Evolutionary conservation across 345 rosid species (phyloP), one percentile per base, ranked within the genome.

Genomic region (Eucalyptus albens): DNA sequence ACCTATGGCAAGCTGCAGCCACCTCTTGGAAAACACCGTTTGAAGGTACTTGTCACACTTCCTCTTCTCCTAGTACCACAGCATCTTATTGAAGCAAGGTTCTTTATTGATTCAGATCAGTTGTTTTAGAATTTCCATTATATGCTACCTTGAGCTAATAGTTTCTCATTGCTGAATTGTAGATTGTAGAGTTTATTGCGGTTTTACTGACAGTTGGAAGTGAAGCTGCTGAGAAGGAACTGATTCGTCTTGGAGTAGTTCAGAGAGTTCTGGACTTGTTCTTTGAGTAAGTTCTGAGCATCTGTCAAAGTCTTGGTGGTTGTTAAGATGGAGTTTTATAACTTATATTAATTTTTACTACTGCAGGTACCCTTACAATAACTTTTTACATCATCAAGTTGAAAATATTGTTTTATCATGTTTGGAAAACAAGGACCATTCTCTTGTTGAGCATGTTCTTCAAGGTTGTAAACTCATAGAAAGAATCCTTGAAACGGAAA

Each of bases 1-100:
- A 96, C 99, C 5, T 97, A 95, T 90, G 99, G 99, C 59, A 96
- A 95, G 92, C 91, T 97, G 93, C 99, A 95, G 91, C 99, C 99
- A 88, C 99, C 99, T 90, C 97, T 97, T 40, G 98, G 99, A 86
- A 97, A 96, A 90, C 99, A 96, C 90, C 97, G 99, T 45, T 90
- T 97, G 88, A 97, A 96, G 98, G 99, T 96, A 90, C 87, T 6
- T 82, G 29, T 40, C 47, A 40, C 85, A 77, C 47, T 40, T 77
- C 47, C 47, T 40, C 47, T 77, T 77, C 85, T 77, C 85, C 85
- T 77, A 4, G 29, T 77, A 40, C 5, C 5, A 26, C 47, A 40
- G 47, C 88, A 55, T 77, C 49, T 89, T 13, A 37, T 45, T 67
- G 77, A 51, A 21, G 65, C 67, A 37, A 81, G 83, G 47, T 77